Base-by-base conservation (phyloP, 179 eudicot species). In the Nepenthes alata region DNA sequence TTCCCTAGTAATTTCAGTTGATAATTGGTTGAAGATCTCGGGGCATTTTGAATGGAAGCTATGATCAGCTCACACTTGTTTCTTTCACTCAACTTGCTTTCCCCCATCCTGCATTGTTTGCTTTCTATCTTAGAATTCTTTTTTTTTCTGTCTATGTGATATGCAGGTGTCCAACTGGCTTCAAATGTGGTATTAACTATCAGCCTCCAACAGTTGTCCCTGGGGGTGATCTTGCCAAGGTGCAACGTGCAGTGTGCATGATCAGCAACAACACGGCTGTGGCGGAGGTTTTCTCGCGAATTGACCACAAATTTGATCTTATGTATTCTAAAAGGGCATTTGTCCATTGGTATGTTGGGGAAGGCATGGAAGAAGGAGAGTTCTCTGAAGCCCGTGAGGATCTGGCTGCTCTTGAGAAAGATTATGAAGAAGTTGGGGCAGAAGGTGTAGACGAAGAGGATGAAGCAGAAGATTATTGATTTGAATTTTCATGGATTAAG, bases 281-380 rank as follows among this genome's bases (percentile, higher is more conserved):
- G 47, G 95, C 95, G 11, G 95, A 87, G 67, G 95, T 85, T 41
- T 87, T 87, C 71, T 77, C 88, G 1, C 81, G 95, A 7, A 87
- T 87, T 65, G 91, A 87, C 72, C 85, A 81, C 81, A 87, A 87
- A 61, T 87, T 87, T 64, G 95, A 87, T 72, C 91, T 87, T 72
- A 86, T 86, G 93, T 86, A 83, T 53, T 71, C 93, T 45, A 86
- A 83, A 76, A 73, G 93, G 71, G 93, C 93, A 1, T 86, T 86
- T 67, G 93, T 86, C 35, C 93, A 83, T 70, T 86, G 93, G 93
- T 86, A 86, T 57, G 93, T 86, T 13, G 93, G 89, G 35, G 93
- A 86, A 61, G 93, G 93, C 53, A 83, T 86, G 93, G 93, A 86
- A 58, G 93, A 86, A 69, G 93, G 93, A 36, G 93, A 86, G 75